Evolutionary conservation across 106 monocot genomes (phyloP).

Genomic region (Dendrobium officinale): DNA sequence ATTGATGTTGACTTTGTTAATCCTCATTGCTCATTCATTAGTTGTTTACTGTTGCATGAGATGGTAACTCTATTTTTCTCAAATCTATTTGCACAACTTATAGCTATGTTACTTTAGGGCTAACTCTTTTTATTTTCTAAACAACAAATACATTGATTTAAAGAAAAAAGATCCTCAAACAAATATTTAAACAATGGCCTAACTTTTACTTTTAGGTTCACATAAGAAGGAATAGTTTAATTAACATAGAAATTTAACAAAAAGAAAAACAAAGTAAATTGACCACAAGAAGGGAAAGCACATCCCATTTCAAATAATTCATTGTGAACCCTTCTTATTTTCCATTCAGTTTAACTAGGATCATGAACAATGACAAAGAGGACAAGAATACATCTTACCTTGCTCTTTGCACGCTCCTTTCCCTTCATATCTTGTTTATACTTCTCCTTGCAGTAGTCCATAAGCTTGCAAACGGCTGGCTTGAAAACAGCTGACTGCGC

Average conservation of each 20-base stretch:
- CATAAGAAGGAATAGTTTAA: neutral
- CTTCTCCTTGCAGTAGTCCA: slow-evolving; percentile 88
- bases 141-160: neutral
- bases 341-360: neutral
- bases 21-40: neutral
- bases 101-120: neutral
- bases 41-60: neutral
- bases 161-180: neutral
- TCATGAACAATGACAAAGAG: neutral
- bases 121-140: neutral
- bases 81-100: neutral
- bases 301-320: neutral
- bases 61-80: neutral
- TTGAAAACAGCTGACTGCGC: slow-evolving; percentile 5
- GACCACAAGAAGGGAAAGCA: neutral
- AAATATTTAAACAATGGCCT: neutral
- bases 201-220: neutral
- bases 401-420: slow-evolving; percentile 69
- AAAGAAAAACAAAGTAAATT: neutral
- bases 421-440: slow-evolving; percentile 61
- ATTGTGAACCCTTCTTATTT: neutral
- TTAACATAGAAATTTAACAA: neutral
- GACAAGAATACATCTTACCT: slow-evolving; percentile 27
- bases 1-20: too few species aligned
- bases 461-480: slow-evolving; percentile 91